phyloP scores from a whole-genome alignment of 208 protist species.

The Trypanosoma conorhini region DNA sequence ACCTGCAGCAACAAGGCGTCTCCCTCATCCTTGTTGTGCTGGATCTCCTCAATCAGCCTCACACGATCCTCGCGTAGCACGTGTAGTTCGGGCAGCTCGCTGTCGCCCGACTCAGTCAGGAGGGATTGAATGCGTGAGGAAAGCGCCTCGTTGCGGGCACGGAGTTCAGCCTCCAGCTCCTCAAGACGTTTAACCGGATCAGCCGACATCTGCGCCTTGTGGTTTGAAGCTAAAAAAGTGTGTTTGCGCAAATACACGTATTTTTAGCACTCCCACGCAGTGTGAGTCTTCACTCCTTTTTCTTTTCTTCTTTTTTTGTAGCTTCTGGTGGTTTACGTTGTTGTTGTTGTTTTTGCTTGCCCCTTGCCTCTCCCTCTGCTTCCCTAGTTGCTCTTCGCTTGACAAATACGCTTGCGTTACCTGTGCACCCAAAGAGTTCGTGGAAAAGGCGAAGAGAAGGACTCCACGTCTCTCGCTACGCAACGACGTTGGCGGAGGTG shows the following conservation, averaged over 20 bases:
- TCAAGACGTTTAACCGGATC: conserved; percentile 14
- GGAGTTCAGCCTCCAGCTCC: conserved; percentile 24
- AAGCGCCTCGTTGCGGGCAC: conserved; percentile 31
- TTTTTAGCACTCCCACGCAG: neutral
- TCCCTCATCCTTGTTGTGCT: conserved; percentile 81
- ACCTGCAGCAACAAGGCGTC: conserved; percentile 67
- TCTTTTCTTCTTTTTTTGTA: neutral
- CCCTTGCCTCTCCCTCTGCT: neutral
- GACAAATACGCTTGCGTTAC: neutral
- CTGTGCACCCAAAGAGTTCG: neutral
- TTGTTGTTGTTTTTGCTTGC: conserved; percentile 10
- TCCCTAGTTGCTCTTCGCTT: neutral
- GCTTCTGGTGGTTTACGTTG: neutral
- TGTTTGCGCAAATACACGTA: neutral
- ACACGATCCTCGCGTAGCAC: conserved; percentile 54
- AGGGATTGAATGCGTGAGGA: conserved; percentile 36
- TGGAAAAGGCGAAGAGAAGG: too few relatives aligned
- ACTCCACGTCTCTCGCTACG: too few relatives aligned
- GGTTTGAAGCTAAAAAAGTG: neutral
- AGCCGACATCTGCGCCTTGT: neutral
- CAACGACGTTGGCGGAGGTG: too few relatives aligned
- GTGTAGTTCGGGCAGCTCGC: conserved; percentile 49
- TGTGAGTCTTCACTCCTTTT: neutral
- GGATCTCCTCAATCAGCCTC: conserved; percentile 53
- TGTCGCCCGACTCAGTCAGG: conserved; percentile 19